phyloP scores from a whole-genome alignment of 108 stramenopile genomes.

The Nitzschia putrida region DNA sequence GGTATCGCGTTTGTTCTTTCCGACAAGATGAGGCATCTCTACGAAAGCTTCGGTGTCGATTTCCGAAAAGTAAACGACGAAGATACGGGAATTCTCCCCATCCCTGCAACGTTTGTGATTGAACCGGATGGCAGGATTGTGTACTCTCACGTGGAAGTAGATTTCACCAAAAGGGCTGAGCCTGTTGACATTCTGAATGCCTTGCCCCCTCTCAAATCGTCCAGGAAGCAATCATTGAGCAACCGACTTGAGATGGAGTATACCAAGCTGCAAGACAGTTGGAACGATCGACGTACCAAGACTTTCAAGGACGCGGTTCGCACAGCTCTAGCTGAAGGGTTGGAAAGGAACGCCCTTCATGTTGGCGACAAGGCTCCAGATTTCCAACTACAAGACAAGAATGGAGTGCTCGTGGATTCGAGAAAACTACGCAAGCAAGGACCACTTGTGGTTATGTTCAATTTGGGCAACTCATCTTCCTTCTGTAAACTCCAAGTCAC shows the following conservation, averaged over 20 bases:
- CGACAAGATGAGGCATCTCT: not conserved
- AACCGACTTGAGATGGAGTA: conserved; percentile 1
- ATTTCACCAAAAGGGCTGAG: conserved; percentile 21
- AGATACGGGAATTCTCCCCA: conserved; percentile 7
- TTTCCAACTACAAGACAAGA: conserved; percentile 4
- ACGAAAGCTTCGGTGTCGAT: not conserved
- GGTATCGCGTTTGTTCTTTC: conserved; percentile 7
- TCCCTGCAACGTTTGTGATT: conserved; percentile 33
- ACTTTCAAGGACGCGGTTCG: conserved; percentile 3
- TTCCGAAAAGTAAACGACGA: conserved; percentile 14
- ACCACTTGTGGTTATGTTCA: conserved; percentile 21
- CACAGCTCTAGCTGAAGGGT: not conserved
- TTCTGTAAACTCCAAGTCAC: conserved; percentile 11
- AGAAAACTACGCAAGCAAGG: conserved; percentile 1
- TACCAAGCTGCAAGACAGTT: not conserved
- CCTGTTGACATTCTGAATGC: conserved; percentile 34
- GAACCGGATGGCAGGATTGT: conserved; percentile 8
- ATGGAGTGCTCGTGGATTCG: conserved; percentile 13
- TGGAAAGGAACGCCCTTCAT: conserved; percentile 3
- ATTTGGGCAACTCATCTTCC: conserved; percentile 12
- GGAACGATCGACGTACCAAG: conserved; percentile 1
- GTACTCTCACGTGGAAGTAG: conserved; percentile 18
- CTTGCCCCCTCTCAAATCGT: not conserved
- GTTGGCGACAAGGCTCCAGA: conserved; percentile 27
- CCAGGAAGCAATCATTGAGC: not conserved